These are phyloP conservation scores for Xylaria grammica DNA, from an alignment of 495 filamentous ascomycete genomes.

Conservation along the genomic window DNA sequence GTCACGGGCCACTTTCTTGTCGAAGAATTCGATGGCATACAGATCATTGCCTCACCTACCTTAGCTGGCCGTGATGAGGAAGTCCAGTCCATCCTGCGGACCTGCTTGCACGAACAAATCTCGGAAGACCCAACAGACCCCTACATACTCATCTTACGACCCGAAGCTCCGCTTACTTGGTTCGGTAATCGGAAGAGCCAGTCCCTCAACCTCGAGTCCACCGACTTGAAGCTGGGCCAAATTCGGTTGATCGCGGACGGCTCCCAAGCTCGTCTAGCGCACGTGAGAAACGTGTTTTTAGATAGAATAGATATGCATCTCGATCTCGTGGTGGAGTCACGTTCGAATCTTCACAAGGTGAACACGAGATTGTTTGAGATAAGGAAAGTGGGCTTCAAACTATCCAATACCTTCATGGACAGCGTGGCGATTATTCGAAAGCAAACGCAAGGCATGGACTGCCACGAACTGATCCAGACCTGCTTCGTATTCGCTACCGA, in stretches of 20 bases:
- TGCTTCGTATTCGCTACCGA: conserved; percentile 98
- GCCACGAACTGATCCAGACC: conserved; percentile 96
- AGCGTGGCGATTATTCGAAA: conserved; percentile 90
- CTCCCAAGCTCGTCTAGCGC: conserved; percentile 75
- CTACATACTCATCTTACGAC: conserved; percentile 84
- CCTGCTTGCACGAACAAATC: conserved; percentile 82
- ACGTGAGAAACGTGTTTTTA: conserved; percentile 76
- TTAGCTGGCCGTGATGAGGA: conserved; percentile 75
- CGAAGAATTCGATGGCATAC: conserved; percentile 75
- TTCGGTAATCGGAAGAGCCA: conserved; percentile 75
- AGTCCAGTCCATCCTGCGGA: conserved; percentile 83
- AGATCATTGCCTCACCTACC: conserved; percentile 82
- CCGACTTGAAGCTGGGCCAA: conserved; percentile 85
- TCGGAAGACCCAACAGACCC: conserved; percentile 74
- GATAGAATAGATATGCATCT: conserved; percentile 80
- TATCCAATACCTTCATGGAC: conserved; percentile 99
- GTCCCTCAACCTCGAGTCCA: conserved; percentile 73
- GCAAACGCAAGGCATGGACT: conserved; percentile 83
- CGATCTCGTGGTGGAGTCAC: conserved; percentile 85
- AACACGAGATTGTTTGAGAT: conserved; percentile 92
- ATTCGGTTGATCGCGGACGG: conserved; percentile 90
- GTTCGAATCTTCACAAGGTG: conserved; percentile 91
- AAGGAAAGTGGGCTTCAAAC: conserved; percentile 91
- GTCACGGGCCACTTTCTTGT: conserved; percentile 87
- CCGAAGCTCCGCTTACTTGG: conserved; percentile 81